phyloP scores from a whole-genome alignment of 179 eudicot genomes.

The Amaranthus tricolor region DNA sequence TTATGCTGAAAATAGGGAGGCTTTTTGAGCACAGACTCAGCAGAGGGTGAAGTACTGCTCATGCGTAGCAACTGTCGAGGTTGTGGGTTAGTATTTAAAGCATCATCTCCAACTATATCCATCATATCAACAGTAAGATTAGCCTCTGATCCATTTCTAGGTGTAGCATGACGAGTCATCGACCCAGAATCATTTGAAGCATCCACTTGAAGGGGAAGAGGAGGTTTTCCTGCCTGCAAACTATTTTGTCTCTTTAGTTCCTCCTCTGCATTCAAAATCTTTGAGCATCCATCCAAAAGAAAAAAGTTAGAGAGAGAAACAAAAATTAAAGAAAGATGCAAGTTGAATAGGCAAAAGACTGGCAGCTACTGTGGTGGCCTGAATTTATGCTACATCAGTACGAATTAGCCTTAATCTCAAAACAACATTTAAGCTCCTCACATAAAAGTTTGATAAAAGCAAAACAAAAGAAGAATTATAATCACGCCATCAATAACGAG shows the following conservation, averaged over 20 bases:
- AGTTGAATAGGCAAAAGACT: not conserved
- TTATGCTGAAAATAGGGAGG: constrained; percentile 46
- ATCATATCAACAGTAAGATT: constrained; percentile 48
- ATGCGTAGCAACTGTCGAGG: constrained; percentile 57
- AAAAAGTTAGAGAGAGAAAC: not conserved
- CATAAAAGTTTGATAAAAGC: not conserved
- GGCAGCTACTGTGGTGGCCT: not conserved
- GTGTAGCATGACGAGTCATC: constrained; percentile 69
- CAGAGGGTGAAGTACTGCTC: constrained; percentile 83
- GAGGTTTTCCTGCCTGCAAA: constrained; percentile 53
- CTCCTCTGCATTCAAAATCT: constrained; percentile 95
- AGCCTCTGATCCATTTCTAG: constrained; percentile 69
- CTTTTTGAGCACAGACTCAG: constrained; percentile 79
- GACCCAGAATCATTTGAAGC: constrained; percentile 79
- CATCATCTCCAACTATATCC: constrained; percentile 63
- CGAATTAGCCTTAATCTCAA: not conserved
- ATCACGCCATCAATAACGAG: not conserved
- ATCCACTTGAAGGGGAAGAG: constrained; percentile 77
- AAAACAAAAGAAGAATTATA: not conserved
- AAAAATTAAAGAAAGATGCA: not conserved
- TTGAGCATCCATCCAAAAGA: constrained; percentile 20
- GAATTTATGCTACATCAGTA: not conserved
- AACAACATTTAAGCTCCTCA: not conserved
- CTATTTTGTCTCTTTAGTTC: constrained; percentile 74
- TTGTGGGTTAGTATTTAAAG: constrained; percentile 46